These are phyloP conservation scores for Areca catechu DNA, from an alignment of 176 grass and related monocot genomes.

Conservation along the genomic window DNA sequence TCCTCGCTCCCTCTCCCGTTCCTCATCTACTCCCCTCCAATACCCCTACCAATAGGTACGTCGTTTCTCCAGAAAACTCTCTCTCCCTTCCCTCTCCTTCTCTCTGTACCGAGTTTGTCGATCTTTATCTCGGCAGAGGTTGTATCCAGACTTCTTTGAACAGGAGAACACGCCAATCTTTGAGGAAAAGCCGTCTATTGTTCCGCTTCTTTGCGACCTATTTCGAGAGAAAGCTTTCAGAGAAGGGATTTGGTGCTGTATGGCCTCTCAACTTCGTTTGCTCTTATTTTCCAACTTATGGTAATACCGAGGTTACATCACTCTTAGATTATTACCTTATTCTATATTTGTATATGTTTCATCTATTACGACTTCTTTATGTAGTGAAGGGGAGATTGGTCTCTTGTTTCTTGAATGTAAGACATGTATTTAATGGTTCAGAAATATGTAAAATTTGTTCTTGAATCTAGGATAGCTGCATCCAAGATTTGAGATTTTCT, in stretches of 20 bases:
- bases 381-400: no score
- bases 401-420: no score
- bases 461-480: no score
- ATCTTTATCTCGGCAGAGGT: background rate
- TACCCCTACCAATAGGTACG: background rate
- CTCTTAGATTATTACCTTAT: no score
- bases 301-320: constrained; percentile 7
- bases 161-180: background rate
- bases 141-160: no score
- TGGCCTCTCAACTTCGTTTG: constrained; percentile 42
- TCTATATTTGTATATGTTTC: no score
- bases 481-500: no score
- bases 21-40: constrained; percentile 11
- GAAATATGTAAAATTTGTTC: no score
- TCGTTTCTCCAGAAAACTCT: background rate
- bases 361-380: no score
- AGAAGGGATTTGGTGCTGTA: constrained; percentile 65
- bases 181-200: constrained; percentile 14
- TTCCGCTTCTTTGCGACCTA: constrained; percentile 22
- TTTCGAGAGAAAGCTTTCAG: constrained; percentile 19
- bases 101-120: background rate
- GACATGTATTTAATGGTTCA: no score
- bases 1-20: constrained; percentile 7
- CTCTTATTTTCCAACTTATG: constrained; percentile 32
- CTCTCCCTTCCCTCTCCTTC: background rate